phyloP scores from a whole-genome alignment of 2,329 filamentous ascomycete species.

The Trichoderma hamatum region DNA sequence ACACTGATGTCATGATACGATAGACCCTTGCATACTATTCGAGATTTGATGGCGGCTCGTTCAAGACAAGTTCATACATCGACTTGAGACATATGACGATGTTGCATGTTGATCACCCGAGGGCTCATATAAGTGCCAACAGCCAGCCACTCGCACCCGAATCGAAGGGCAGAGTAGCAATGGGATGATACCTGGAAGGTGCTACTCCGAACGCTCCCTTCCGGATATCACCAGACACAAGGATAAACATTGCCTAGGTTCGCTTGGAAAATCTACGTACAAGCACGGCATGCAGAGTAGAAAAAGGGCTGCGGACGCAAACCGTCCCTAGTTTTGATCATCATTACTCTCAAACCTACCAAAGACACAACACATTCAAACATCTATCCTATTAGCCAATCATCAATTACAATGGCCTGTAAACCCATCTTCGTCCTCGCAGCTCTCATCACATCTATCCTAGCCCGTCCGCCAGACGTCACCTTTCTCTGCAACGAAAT shows the following conservation, averaged over 20 bases:
- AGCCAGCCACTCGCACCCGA: neutral
- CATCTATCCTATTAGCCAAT: neutral
- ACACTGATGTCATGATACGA: neutral
- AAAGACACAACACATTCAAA: neutral
- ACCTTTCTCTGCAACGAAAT: conserved; percentile 31
- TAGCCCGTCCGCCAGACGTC: conserved; percentile 30
- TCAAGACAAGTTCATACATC: neutral
- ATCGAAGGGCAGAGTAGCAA: neutral
- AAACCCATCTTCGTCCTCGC: conserved; percentile 2
- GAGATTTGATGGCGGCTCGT: neutral
- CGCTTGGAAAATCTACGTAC: neutral
- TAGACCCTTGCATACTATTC: neutral
- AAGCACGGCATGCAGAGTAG: neutral
- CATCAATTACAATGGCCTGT: conserved; percentile 2
- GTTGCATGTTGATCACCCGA: neutral
- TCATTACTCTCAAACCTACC: neutral
- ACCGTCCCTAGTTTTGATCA: neutral
- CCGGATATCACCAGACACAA: conserved; percentile 7
- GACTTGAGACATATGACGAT: neutral
- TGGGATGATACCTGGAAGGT: neutral
- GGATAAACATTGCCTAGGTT: neutral
- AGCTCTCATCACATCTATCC: neutral
- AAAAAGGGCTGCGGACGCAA: neutral
- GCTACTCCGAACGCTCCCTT: neutral
- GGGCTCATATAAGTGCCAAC: too few species aligned